Base-by-base conservation (phyloP, 139 green algal species). In the Chlorokybus atmophyticus region DNA sequence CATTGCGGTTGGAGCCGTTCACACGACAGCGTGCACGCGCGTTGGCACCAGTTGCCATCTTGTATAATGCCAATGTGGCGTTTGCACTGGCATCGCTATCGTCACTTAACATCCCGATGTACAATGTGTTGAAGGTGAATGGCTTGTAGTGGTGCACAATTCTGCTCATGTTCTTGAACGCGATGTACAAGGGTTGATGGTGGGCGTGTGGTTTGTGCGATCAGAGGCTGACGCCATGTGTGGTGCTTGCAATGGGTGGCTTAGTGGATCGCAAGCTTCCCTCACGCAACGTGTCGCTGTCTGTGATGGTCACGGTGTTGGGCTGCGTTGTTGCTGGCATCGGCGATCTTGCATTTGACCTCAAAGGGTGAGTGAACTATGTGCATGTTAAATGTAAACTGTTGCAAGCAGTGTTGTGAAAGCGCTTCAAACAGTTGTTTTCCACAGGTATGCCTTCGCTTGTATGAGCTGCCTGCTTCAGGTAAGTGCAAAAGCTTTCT, bases 281-380 rank as follows among this genome's bases (percentile, higher is more conserved):
- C n/a, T n/a, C n/a, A n/a, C n/a, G n/a, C n/a, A n/a, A 63, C 28
- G 61, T 63, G 2, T 39, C 61, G 6, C n/a, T 56, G 26, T 68
- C 63, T 25, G 52, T 76, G 4, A 4, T 67, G 10, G 25, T 73
- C 4, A 68, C 42, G 1, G 62, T 67, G 1, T 8, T 54, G 7
- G 70, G 70, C n/a, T 73, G 60, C 61, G 4, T 76, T 35, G 59
- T 78, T 23, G 70, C 67, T 32, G 70, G 68, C 1, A 19, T 60
- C 2, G 79, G 80, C 2, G 79, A 87, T 52, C 64, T 87, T 25
- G 55, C 49, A 27, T 86, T 87, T 53, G 75, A 90, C 40, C 41
- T 75, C 8, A 55, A 47, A 23, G 73, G 62, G n/a, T n/a, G n/a
- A n/a, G n/a, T n/a, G n/a, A n/a, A n/a, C n/a, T n/a, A n/a, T n/a